Evolutionary conservation across 2,329 filamentous ascomycete genomes (phyloP), one percentile per base, ranked within the genome.

Genomic region (Cladosporium velox): DNA sequence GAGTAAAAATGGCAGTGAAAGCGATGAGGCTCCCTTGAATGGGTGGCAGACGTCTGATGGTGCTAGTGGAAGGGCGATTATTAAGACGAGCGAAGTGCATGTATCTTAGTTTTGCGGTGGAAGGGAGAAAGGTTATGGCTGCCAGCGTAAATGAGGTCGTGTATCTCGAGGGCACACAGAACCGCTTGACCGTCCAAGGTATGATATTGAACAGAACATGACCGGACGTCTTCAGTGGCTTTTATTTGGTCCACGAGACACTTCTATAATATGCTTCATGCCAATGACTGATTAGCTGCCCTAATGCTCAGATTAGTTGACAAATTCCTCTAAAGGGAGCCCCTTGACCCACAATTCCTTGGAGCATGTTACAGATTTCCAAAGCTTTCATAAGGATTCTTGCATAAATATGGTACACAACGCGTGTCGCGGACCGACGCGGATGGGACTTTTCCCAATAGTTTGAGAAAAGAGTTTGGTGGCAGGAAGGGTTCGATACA

Each of bases 21-120:
- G 57, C 21, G 57, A 59, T 11, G 57, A 59, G 57, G 24, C 18
- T 44, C 57, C 57, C 15, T 44, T 59, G 35, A 35, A 59, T 18
- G 35, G 26, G 5, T 28, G 57, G 57, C 24, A 59, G 57, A 24
- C 7, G 4, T 10, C 35, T 7, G 26, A 35, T 24, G 57, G 35
- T 4, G 34, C 35, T 3, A 41, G 38, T n/a, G 38, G 57, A 4
- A 38, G 38, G 24, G 38, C 35, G 21, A 59, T 59, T 18, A 44
- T 59, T 18, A 59, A 44, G 35, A 59, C 57, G 57, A 59, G 57
- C 7, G 57, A 59, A n/a, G 57, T 59, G 35, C n/a, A 55, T 34
- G 24, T 55, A 21, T 55, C 52, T 12, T 55, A 30, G n/a, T 21
- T 11, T 21, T 8, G n/a, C 41, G n/a, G 21, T 21, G 41, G n/a